Evolutionary conservation across 2,329 filamentous ascomycete species (phyloP), one percentile per base, ranked within the genome.

Genomic region (Talaromyces sp.): DNA sequence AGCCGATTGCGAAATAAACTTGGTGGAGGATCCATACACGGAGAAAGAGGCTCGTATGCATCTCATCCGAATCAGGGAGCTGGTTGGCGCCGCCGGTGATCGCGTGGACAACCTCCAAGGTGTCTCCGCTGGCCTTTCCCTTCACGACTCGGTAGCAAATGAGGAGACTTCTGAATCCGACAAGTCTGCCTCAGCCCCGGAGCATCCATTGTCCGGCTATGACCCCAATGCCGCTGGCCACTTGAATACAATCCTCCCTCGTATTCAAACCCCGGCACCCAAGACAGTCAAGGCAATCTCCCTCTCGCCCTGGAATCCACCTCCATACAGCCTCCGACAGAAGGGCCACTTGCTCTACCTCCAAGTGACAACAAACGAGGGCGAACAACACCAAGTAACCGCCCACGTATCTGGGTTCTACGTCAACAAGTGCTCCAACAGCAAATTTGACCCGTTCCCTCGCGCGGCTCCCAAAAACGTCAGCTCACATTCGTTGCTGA

Each of bases 11-110:
- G 89, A 93, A 70, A 84, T 97, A 62, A 85, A 84, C 59, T 80
- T 99, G 68, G 87, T 97, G 60, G 90, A 97, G 78, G 95, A 99
- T 73, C 91, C 96, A 53, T 99, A 99, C 77, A 99, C 92, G 51
- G 95, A 99, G 81, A 98, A 96, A 81, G 95, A 99, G 79, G 94
- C 95, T 33, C 89, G 96, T 67, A 90, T 99, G 82, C 95, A 99
- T 78, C 81, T 98, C 66, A 87, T 99, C 58, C 86, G 95, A 67
- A 89, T 96, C 64, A 86, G 95, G 65, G 95, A 99, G 74, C 84
- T 99, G 67, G 92, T 99, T 69, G 95, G 95, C 56, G 94, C 94
- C 69, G 88, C 94, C 50, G 92, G 92, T 50, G 87, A 97, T 76
- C 89, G 93, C 64, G 89, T 92, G 60, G 95, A 98, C 75, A 87